Evolutionary conservation across 768 basidiomycete genomes (phyloP), one percentile per base, ranked within the genome.

Genomic region (Amanita thiersii): DNA sequence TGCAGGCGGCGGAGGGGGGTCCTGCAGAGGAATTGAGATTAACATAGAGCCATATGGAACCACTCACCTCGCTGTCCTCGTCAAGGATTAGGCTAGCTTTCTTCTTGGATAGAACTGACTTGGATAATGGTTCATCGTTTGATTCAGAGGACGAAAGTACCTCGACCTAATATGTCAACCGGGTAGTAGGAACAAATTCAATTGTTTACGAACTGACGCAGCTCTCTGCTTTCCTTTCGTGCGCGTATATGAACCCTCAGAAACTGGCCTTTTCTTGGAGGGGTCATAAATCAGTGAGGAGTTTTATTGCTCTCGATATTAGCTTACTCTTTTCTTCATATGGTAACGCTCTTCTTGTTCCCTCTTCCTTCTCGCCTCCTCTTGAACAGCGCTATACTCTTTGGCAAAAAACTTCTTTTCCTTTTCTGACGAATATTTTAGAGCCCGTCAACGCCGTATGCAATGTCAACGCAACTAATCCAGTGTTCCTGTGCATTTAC

Each of bases 381-480:
- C 50, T 45, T 53, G 44, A 11, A 44, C 51, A 17, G 54, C 45
- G 23, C 44, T 47, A 30, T 52, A 62, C 44, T 65, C 63, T 38
- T 47, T 51, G 14, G 54, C 55, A 47, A 68, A 70, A 19, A 49
- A 60, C 10, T 52, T 52, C 46, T 60, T 69, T 53, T 71, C 67
- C 46, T 56, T 59, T 40, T 60, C 69, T 65, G n/a, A n/a, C n/a
- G n/a, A n/a, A n/a, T n/a, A n/a, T n/a, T n/a, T n/a, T n/a, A n/a
- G n/a, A n/a, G n/a, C n/a, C n/a, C n/a, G n/a, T n/a, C n/a, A n/a
- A n/a, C n/a, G n/a, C n/a, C n/a, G n/a, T n/a, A 18, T 40, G 35
- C 6, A n/a, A 18, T n/a, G 10, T 24, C 17, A 3, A 54, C 57
- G 54, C 46, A 37, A 84, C 84, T 56, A 15, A 85, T 85, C 81